Conservation (phyloP, 225 moss, liverwort and hornwort species). For the Takakia lepidozioides region DNA sequence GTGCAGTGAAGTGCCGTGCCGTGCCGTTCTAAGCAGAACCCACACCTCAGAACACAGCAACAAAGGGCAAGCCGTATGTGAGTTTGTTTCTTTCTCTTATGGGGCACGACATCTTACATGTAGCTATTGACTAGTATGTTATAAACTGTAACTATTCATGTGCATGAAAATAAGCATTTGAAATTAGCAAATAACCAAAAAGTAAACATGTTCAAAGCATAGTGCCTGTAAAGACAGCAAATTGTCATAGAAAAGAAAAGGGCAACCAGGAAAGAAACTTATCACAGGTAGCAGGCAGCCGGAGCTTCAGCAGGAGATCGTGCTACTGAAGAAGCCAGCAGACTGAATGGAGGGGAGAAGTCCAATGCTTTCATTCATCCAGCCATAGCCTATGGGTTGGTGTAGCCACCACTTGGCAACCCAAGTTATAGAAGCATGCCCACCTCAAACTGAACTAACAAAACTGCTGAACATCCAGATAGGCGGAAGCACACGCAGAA, state of each 20-base stretch:
- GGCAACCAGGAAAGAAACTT: slow-evolving; percentile 79
- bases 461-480: slow-evolving; percentile 67
- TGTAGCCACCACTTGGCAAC: slow-evolving; percentile 78
- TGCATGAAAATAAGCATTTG: slow-evolving; percentile 21
- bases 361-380: slow-evolving; percentile 73
- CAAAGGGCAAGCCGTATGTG: slow-evolving; percentile 99
- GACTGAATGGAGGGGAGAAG: slow-evolving; percentile 64
- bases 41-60: slow-evolving; percentile 99
- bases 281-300: slow-evolving; percentile 85
- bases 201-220: slow-evolving; percentile 19
- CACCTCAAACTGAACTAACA: slow-evolving; percentile 94
- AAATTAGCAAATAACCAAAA: slow-evolving; percentile 24
- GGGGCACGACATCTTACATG: too few species aligned
- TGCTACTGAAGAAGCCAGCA: slow-evolving; percentile 82
- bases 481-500: slow-evolving; percentile 71
- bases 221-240: not conserved
- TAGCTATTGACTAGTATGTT: too few species aligned
- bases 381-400: slow-evolving; percentile 45
- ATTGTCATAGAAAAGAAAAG: slow-evolving; percentile 44
- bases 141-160: slow-evolving; percentile 21
- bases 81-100: slow-evolving; percentile 43
- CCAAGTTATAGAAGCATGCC: slow-evolving; percentile 73
- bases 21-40: slow-evolving; percentile 97
- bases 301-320: slow-evolving; percentile 88
- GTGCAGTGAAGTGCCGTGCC: slow-evolving; percentile 99